phyloP scores from a whole-genome alignment of 2,329 filamentous ascomycete genomes.

The Epichloe festucae region DNA sequence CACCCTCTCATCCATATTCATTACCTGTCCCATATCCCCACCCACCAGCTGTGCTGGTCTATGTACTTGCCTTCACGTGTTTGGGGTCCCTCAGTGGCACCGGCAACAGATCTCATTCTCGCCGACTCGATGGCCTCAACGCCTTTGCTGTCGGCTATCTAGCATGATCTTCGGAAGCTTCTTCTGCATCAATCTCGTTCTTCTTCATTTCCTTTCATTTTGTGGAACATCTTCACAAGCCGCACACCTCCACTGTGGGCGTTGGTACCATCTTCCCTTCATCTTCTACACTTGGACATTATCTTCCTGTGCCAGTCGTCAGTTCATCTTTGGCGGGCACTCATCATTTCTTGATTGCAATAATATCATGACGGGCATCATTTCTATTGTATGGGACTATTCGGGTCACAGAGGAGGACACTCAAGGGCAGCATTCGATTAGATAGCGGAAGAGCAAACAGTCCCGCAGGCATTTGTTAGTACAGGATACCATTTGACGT shows the following conservation, averaged over 20 bases:
- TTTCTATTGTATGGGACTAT: not conserved
- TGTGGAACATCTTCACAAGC: not conserved
- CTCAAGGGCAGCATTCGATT: not conserved
- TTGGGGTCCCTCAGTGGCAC: not conserved
- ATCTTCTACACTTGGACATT: not conserved
- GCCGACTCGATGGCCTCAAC: not conserved
- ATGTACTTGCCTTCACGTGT: not conserved
- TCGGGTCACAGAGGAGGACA: not conserved
- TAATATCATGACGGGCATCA: slow-evolving; percentile 1
- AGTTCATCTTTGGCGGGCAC: not conserved
- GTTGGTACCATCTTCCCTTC: not conserved
- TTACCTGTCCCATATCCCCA: not conserved
- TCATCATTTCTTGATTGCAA: not conserved
- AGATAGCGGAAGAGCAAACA: not conserved
- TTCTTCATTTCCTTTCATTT: not conserved
- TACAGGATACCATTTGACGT: slow-evolving; percentile 7
- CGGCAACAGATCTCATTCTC: not conserved
- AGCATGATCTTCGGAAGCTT: not conserved
- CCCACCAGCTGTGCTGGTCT: slow-evolving; percentile 2
- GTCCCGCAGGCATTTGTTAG: not conserved
- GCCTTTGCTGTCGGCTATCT: not conserved
- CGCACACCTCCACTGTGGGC: not conserved
- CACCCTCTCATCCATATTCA: not conserved
- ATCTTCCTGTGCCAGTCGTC: not conserved
- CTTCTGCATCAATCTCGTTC: not conserved